These are phyloP conservation scores for Euphrasia arctica DNA, from an alignment of 305 asterid genomes.

Conservation along the genomic window DNA sequence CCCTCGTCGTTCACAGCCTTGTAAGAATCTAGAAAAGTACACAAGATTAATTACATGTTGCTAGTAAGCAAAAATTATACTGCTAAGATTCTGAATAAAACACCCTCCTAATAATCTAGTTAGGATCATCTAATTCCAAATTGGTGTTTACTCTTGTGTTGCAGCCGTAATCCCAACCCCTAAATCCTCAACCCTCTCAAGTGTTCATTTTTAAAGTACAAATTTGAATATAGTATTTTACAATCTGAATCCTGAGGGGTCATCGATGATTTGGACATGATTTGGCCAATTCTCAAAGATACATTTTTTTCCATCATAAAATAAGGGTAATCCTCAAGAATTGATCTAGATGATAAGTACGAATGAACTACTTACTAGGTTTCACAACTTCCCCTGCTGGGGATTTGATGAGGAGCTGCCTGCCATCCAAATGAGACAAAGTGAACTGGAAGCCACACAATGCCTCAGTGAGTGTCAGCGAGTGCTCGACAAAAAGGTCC, in stretches of 20 bases:
- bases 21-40: slow-evolving; percentile 37
- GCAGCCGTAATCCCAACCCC: too few species aligned
- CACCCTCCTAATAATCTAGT: too few species aligned
- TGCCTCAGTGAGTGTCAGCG: slow-evolving; percentile 65
- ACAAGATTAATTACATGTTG: not conserved
- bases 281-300: not conserved
- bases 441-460: slow-evolving; percentile 81
- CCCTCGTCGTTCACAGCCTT: slow-evolving; percentile 61
- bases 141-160: not conserved
- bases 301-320: not conserved
- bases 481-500: slow-evolving; percentile 71
- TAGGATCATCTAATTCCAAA: too few species aligned
- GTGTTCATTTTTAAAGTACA: too few species aligned
- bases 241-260: too few species aligned
- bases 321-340: not conserved
- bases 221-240: too few species aligned
- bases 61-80: not conserved
- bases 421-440: slow-evolving; percentile 63
- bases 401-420: slow-evolving; percentile 73
- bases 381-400: slow-evolving; percentile 77
- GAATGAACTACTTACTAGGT: slow-evolving; percentile 46
- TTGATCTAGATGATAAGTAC: not conserved
- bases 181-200: too few species aligned
- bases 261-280: too few species aligned
- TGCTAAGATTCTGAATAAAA: too few species aligned